phyloP scores from a whole-genome alignment of 306 rosid genomes.

The Ammopiptanthus mongolicus region DNA sequence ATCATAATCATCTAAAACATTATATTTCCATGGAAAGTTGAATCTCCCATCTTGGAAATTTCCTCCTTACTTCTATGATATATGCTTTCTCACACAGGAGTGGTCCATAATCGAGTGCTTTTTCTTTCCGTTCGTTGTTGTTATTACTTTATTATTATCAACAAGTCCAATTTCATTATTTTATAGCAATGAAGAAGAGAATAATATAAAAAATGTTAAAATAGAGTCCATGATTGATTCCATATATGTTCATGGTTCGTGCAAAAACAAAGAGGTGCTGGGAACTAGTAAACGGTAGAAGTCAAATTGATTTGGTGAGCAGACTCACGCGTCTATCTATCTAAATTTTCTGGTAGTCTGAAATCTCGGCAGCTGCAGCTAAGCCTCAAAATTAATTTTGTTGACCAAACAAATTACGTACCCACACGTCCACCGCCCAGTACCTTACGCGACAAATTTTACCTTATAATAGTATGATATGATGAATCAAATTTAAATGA shows the following conservation, averaged over 20 bases:
- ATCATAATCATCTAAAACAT: not conserved
- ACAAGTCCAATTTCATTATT: not conserved
- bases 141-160: not conserved
- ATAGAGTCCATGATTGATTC: not conserved
- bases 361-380: constrained; percentile 17
- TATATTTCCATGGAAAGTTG: not conserved
- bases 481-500: not conserved
- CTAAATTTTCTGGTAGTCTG: constrained; percentile 23
- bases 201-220: not conserved
- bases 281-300: not conserved
- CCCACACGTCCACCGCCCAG: constrained; percentile 19
- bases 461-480: not conserved
- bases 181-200: not conserved
- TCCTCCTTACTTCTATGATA: not conserved
- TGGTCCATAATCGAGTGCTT: not conserved
- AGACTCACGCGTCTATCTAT: constrained; percentile 20
- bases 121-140: not conserved
- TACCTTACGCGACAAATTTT: not conserved
- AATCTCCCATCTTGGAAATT: not conserved
- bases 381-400: not conserved
- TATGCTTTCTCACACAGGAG: not conserved
- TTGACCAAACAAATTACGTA: constrained; percentile 9
- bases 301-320: constrained; percentile 25
- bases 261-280: not conserved
- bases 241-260: not conserved